Evolutionary conservation across 176 grass and related monocot species (phyloP).

Genomic region (Rhynchospora pubera): DNA sequence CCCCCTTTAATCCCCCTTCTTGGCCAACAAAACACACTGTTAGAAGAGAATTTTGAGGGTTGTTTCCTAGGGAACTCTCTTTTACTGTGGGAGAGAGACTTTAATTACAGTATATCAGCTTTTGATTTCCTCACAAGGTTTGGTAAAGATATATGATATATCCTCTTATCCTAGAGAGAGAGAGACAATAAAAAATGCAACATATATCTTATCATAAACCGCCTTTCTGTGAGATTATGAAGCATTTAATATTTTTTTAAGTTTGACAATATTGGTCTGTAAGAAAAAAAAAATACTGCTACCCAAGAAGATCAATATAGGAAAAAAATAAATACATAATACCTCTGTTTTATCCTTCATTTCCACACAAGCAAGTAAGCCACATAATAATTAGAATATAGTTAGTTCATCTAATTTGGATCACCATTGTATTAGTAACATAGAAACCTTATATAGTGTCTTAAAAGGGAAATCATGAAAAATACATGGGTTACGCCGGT

Average conservation of each 20-base stretch:
- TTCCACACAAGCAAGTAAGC: not conserved
- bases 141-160: not conserved
- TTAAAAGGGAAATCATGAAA: not conserved
- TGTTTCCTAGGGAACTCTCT: conserved; percentile 7
- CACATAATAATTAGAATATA: not conserved
- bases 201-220: not conserved
- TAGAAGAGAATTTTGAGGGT: conserved; percentile 19
- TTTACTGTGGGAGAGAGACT: not conserved
- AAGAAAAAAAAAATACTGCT: too few species aligned
- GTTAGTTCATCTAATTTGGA: not conserved
- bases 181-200: not conserved
- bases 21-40: not conserved
- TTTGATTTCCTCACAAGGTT: not conserved
- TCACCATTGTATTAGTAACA: not conserved
- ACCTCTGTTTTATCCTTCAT: not conserved
- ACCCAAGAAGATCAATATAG: not conserved
- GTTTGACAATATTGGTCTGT: not conserved
- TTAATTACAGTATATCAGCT: conserved; percentile 22
- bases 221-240: not conserved
- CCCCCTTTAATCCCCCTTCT: not conserved
- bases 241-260: not conserved
- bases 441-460: conserved; percentile 1
- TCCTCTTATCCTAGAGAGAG: not conserved
- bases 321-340: not conserved
- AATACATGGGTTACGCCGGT: not conserved